A percentile compares a stretch with the other conserved stretches of the same genome.
phyloP scores from a whole-genome alignment of 768 basidiomycete species.

The Gyrodon lividus region DNA sequence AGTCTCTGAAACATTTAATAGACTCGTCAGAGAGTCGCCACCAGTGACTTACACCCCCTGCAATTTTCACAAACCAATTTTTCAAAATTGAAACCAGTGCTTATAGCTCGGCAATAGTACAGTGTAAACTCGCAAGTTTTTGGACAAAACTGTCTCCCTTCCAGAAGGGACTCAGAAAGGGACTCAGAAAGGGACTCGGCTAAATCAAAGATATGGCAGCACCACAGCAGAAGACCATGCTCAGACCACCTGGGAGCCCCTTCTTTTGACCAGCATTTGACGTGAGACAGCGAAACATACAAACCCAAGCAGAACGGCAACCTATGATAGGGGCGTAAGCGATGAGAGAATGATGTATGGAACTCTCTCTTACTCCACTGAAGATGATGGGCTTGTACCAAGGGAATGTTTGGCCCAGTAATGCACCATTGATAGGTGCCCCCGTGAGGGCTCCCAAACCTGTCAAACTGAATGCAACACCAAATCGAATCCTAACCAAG shows the following conservation, averaged over 20 bases:
- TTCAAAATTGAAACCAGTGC: too few species aligned
- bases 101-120: too few species aligned
- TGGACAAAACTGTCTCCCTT: too few species aligned
- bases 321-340: neutral
- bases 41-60: too few species aligned
- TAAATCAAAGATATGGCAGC: neutral
- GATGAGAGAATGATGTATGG: neutral
- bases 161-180: too few species aligned
- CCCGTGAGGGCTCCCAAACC: neutral
- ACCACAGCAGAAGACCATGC: neutral
- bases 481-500: neutral
- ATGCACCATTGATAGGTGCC: neutral
- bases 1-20: too few species aligned
- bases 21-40: too few species aligned
- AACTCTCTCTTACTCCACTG: neutral
- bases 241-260: neutral
- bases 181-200: too few species aligned
- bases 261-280: neutral
- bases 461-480: neutral
- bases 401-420: neutral
- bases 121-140: too few species aligned
- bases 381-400: neutral
- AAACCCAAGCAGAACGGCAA: neutral
- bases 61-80: too few species aligned
- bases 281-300: neutral